phyloP scores from a whole-genome alignment of 306 rosid genomes.

The Cercis canadensis region DNA sequence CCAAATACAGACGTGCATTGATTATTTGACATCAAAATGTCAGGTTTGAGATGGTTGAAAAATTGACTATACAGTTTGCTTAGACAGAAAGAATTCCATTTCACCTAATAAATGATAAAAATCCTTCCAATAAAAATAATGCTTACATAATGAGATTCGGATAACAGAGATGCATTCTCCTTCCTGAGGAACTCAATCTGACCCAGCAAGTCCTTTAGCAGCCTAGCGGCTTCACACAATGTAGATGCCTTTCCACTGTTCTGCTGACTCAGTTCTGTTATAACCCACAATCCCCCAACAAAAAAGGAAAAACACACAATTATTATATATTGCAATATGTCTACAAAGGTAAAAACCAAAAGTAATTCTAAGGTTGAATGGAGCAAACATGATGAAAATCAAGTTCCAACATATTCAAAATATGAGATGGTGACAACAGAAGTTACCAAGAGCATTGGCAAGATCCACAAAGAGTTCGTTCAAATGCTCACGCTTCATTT shows the following conservation, averaged over 20 bases:
- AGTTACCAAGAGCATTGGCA: conserved; percentile 75
- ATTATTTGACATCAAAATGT: conserved; percentile 22
- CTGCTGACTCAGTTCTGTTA: conserved; percentile 61
- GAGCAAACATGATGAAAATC: conserved; percentile 17
- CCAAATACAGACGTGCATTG: neutral
- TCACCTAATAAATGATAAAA: conserved; percentile 6
- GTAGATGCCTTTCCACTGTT: conserved; percentile 79
- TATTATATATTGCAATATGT: neutral
- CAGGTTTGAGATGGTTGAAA: conserved; percentile 10
- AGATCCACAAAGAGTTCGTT: conserved; percentile 88
- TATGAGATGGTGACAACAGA: conserved; percentile 20
- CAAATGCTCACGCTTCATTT: conserved; percentile 85
- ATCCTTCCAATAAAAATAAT: neutral
- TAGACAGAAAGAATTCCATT: conserved; percentile 26
- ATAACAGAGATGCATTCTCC: conserved; percentile 64
- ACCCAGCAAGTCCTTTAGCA: conserved; percentile 69
- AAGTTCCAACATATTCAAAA: conserved; percentile 24
- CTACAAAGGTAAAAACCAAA: conserved; percentile 13
- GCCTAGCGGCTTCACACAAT: conserved; percentile 63
- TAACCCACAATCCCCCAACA: conserved; percentile 1
- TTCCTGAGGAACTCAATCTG: conserved; percentile 73
- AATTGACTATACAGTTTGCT: neutral
- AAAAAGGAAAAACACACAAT: neutral
- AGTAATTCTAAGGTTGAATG: conserved; percentile 10
- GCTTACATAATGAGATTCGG: conserved; percentile 83